Base-by-base conservation (phyloP, 495 filamentous ascomycete species). In the Evernia prunastri region DNA sequence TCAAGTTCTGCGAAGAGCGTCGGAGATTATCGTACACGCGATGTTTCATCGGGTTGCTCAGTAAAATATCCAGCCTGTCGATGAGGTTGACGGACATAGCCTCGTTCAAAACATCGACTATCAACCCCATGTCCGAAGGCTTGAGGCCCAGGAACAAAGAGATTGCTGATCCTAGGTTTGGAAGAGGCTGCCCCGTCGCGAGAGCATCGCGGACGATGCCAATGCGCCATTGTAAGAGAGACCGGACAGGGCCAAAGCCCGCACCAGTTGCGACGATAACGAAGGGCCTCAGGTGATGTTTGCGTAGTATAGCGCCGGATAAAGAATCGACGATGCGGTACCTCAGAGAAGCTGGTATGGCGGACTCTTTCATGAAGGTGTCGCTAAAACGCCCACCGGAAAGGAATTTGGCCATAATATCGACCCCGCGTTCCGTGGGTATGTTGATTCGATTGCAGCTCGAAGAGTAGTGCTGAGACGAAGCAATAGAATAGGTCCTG, bases 251-350 rank as follows among this genome's bases (percentile, higher is more conserved):
- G 36, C 68, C 71, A 37, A 73, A 71, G 36, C 71, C 70, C 2
- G 70, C 70, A 25, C 71, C 70, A 6, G 70, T 73, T 36, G 66
- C 70, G n/a, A 73, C 51, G 39, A 67, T 61, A 39, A 73, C 29
- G 29, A 67, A 58, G 17, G 68, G 66, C 11, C 47, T 58, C 5
- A 51, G 56, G 7, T 54, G 23, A 6, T 60, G 63, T n/a, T 43
- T 25, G 45, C 54, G 47, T 9, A 67, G 29, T 11, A 31, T 47
- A 9, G 29, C 47, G 23, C 59, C 57, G 6, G 64, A 31, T 5
- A 35, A 23, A 3, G 68, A 68, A 37, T 63, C 59, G 49, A 68
- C 43, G 51, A 68, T 56, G 37, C 63, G 66, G 54, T 64, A 71
- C 39, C 40, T 63, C 12, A 71, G 43, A 6, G 35, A 39, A 1